Evolutionary conservation across 2,329 filamentous ascomycete species (phyloP).

Genomic region (Colletotrichum sojae): DNA sequence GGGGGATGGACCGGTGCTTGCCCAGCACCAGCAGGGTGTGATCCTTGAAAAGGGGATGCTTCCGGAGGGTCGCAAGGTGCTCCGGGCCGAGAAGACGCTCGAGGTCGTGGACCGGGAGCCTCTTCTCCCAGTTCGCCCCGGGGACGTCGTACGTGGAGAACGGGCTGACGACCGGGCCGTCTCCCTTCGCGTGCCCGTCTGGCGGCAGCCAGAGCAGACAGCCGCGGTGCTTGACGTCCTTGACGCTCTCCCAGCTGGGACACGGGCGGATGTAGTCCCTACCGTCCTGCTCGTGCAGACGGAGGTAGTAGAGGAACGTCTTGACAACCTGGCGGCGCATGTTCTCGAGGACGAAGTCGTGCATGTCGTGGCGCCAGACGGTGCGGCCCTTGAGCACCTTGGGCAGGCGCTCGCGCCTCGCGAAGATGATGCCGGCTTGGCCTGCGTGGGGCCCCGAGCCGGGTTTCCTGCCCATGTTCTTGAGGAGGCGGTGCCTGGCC

Average conservation of each 20-base stretch:
- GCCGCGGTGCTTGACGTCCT: constrained; percentile 56
- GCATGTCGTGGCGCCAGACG: constrained; percentile 70
- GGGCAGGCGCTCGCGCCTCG: constrained; percentile 16
- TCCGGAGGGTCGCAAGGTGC: constrained; percentile 55
- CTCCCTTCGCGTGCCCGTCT: constrained; percentile 2
- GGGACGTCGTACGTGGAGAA: constrained; percentile 53
- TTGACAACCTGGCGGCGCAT: constrained; percentile 64
- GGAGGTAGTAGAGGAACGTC: constrained; percentile 58
- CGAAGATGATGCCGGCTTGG: constrained; percentile 30
- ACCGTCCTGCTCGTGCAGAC: constrained; percentile 45
- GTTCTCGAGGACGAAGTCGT: constrained; percentile 63
- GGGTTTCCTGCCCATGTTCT: constrained; percentile 43
- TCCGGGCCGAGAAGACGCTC: constrained; percentile 63
- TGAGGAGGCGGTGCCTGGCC: constrained; percentile 37
- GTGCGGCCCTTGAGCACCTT: constrained; percentile 36
- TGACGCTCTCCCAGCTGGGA: constrained; percentile 60
- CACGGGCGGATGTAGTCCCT: constrained; percentile 60
- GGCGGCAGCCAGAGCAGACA: constrained; percentile 59
- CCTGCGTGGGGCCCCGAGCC: constrained; percentile 28
- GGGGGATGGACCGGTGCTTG: constrained; percentile 52
- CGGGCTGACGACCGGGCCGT: not conserved
- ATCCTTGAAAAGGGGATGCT: constrained; percentile 31
- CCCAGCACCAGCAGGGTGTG: constrained; percentile 58
- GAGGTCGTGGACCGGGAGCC: constrained; percentile 68
- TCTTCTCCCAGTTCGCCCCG: constrained; percentile 50